Base-by-base conservation (phyloP, 768 basidiomycete genomes). In the Cystofilobasidium macerans region DNA sequence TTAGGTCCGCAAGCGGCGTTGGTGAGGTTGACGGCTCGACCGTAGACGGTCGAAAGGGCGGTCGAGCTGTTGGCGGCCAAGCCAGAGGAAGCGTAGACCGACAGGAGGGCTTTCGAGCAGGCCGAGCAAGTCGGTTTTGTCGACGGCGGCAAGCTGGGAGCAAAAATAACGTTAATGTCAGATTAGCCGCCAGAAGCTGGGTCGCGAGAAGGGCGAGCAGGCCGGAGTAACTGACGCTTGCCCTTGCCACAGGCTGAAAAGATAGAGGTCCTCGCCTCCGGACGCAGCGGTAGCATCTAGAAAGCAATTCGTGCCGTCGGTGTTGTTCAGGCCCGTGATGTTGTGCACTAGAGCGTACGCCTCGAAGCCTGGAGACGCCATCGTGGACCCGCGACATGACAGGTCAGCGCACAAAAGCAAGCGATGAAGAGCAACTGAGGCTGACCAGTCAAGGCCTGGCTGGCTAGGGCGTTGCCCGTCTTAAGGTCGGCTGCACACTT, bases 51-150 rank as follows among this genome's bases (percentile, higher is more conserved):
- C 3, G 58, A 45, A 22, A 67, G 58, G 16, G 65, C 60, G 8
- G 62, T 40, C 2, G 32, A 42, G 14, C 26, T 43, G 65, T 67
- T 61, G 40, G 60, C n/a, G 11, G 65, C 65, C n/a, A n/a, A n/a
- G 14, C 30, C 13, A n/a, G n/a, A 4, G 18, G 1, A 8, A 12
- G 78, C 78, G 72, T 85, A 89, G 40, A 79, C 70, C 22, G 72
- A 74, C 81, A 90, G 80, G 13, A 87, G 68, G 68, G 74, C 79
- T 73, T 82, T 80, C 26, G 82, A 82, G 74, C 88, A 90, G 6
- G 79, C 65, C 3, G 83, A 85, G 73, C 88, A 90, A 20, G 82
- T 79, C 22, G 80, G 81, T 22, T 71, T 75, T 26, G 76, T 75
- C 64, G 79, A 78, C 7, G 85, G 84, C 0, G 88, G 76, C 14